phyloP scores from a whole-genome alignment of 495 filamentous ascomycete genomes.

The Talaromyces trachyspermus region DNA sequence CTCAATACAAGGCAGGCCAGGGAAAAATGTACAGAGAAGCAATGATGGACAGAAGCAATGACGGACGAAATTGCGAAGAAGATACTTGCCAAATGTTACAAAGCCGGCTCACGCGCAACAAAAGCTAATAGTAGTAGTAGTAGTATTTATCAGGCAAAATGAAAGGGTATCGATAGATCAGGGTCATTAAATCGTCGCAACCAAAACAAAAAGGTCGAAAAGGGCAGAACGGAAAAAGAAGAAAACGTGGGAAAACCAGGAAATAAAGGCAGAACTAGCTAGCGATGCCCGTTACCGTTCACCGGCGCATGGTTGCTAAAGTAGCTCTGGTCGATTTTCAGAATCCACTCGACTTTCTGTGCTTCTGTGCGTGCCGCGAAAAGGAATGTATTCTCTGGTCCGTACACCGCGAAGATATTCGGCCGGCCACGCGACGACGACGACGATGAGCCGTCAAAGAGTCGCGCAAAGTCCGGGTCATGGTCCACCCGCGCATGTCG shows the following conservation, averaged over 20 bases:
- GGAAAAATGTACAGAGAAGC: slow-evolving; percentile 2
- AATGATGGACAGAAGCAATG: too few species aligned
- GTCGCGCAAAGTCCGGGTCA: slow-evolving; percentile 72
- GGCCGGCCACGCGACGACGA: too few species aligned
- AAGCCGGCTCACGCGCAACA: too few species aligned
- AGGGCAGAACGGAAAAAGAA: slow-evolving; percentile 12
- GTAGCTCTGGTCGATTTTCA: slow-evolving; percentile 61
- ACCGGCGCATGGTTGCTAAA: slow-evolving; percentile 31
- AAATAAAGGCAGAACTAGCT: too few species aligned
- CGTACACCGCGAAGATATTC: slow-evolving; percentile 53
- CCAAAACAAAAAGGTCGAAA: slow-evolving; percentile 8
- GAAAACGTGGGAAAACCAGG: neutral
- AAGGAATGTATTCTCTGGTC: slow-evolving; percentile 85
- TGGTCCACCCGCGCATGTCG: slow-evolving; percentile 79
- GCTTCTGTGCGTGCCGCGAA: slow-evolving; percentile 81
- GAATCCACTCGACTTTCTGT: slow-evolving; percentile 92
- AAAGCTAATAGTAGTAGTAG: too few species aligned
- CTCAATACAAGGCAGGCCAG: slow-evolving; percentile 1
- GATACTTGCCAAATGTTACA: too few species aligned
- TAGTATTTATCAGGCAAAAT: too few species aligned
- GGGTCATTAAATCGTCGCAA: neutral
- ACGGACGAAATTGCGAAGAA: too few species aligned
- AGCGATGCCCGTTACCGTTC: too few species aligned
- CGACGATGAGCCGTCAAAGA: too few species aligned
- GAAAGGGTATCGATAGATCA: slow-evolving; percentile 2